Percentiles rank a stretch among this genome's conserved stretches.
Conservation (phyloP, 495 filamentous ascomycete genomes). For the Penicillium soppii region DNA sequence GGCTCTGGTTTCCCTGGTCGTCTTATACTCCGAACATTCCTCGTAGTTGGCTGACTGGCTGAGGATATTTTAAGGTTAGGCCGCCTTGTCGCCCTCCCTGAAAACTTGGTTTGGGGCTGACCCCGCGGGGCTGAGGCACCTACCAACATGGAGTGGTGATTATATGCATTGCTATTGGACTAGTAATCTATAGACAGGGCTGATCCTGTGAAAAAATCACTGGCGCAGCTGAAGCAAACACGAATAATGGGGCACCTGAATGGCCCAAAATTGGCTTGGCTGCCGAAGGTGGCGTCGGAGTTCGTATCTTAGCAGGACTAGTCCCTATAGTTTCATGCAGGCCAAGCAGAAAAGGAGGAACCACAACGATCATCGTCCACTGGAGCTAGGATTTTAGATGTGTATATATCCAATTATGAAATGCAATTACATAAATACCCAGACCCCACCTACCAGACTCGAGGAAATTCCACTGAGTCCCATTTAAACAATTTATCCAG, state of each 20-base stretch:
- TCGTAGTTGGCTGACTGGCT: not conserved
- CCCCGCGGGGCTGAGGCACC: not conserved
- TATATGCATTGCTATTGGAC: not conserved
- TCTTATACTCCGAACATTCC: not conserved
- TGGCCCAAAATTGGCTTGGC: not conserved
- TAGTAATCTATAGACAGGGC: not conserved
- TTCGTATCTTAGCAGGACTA: not conserved
- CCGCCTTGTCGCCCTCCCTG: not conserved
- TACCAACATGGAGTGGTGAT: not conserved
- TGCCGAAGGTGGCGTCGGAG: not conserved
- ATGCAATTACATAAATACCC: not conserved
- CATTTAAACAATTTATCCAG: not conserved
- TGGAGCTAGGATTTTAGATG: not conserved
- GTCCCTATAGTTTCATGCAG: not conserved
- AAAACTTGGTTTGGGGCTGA: not conserved
- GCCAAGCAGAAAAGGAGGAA: not conserved
- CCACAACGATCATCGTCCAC: not conserved
- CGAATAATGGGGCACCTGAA: not conserved
- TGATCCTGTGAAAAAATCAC: not conserved
- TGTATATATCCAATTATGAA: not conserved
- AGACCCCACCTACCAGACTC: not conserved
- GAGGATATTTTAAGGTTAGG: too few relatives aligned
- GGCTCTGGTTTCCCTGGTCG: not conserved
- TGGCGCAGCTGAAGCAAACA: conserved; percentile 1
- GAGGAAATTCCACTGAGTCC: not conserved